Conservation (phyloP, 108 stramenopile species). For the Conticribra guillardii region DNA sequence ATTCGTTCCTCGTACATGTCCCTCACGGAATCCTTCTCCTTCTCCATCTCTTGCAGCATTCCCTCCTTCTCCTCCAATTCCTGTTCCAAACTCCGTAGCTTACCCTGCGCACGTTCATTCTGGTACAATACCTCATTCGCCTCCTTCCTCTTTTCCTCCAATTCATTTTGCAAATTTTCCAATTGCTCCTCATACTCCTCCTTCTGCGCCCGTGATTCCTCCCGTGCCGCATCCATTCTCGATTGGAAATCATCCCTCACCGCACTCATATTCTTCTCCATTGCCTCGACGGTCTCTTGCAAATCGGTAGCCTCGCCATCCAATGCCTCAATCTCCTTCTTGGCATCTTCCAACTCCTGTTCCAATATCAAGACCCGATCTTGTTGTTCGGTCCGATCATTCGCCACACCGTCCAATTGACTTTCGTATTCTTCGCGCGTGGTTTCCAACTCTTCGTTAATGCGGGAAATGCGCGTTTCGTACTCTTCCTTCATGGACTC, state of each 20-base stretch:
- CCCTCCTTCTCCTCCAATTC: slow-evolving; percentile 34
- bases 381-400: slow-evolving; percentile 23
- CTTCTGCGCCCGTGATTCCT: slow-evolving; percentile 23
- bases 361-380: slow-evolving; percentile 25
- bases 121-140: slow-evolving; percentile 29
- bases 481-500: slow-evolving; percentile 44
- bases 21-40: slow-evolving; percentile 27
- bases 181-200: slow-evolving; percentile 36
- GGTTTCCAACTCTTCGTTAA: slow-evolving; percentile 32
- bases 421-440: slow-evolving; percentile 26
- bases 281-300: slow-evolving; percentile 47
- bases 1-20: slow-evolving; percentile 49
- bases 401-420: slow-evolving; percentile 22
- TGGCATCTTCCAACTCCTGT: slow-evolving; percentile 30
- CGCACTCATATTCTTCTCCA: slow-evolving; percentile 50
- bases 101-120: slow-evolving; percentile 14
- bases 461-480: slow-evolving; percentile 30
- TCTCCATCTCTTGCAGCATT: slow-evolving; percentile 29
- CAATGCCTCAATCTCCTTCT: slow-evolving; percentile 31
- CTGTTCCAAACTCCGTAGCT: slow-evolving; percentile 24
- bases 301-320: slow-evolving; percentile 43
- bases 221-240: slow-evolving; percentile 30
- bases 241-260: slow-evolving; percentile 41
- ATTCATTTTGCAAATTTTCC: slow-evolving; percentile 29
- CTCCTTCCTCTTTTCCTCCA: slow-evolving; percentile 33